phyloP scores from a whole-genome alignment of 164 flowering plant genomes.

The Litsea cubeba region DNA sequence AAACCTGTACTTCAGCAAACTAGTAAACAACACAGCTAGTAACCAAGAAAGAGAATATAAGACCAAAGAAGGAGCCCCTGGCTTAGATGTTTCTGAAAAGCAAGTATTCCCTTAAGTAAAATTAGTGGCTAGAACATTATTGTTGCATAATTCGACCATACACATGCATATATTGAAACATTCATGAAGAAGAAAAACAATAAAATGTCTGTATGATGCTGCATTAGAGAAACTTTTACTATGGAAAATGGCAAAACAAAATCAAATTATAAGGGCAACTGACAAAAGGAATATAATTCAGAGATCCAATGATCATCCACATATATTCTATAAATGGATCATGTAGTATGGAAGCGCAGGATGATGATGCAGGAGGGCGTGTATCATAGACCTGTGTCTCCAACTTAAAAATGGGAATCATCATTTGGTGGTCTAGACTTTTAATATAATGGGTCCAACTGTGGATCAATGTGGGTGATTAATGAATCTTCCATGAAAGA shows the following conservation, averaged over 20 bases:
- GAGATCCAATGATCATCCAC: not conserved
- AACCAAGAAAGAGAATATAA: not conserved
- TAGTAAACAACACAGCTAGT: slow-evolving; percentile 2
- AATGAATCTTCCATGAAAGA: not conserved
- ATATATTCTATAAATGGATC: not conserved
- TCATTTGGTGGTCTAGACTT: not conserved
- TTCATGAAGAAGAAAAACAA: not conserved
- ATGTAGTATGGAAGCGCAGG: not conserved
- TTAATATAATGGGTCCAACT: not conserved
- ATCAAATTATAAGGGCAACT: not conserved
- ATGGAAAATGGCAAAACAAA: not conserved
- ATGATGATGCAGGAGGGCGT: not conserved
- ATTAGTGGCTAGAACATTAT: not conserved
- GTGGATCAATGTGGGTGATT: not conserved
- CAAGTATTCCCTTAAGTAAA: not conserved
- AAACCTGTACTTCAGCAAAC: slow-evolving; percentile 35
- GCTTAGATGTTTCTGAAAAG: not conserved
- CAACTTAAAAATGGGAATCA: not conserved
- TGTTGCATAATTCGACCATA: not conserved
- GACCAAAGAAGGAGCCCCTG: not conserved
- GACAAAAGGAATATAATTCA: not conserved
- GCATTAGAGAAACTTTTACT: not conserved
- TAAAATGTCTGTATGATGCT: not conserved
- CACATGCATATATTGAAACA: not conserved
- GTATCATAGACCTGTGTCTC: not conserved